Evolutionary conservation across 768 basidiomycete genomes (phyloP), one percentile per base, ranked within the genome.

Genomic region (Amanita phalloides): DNA sequence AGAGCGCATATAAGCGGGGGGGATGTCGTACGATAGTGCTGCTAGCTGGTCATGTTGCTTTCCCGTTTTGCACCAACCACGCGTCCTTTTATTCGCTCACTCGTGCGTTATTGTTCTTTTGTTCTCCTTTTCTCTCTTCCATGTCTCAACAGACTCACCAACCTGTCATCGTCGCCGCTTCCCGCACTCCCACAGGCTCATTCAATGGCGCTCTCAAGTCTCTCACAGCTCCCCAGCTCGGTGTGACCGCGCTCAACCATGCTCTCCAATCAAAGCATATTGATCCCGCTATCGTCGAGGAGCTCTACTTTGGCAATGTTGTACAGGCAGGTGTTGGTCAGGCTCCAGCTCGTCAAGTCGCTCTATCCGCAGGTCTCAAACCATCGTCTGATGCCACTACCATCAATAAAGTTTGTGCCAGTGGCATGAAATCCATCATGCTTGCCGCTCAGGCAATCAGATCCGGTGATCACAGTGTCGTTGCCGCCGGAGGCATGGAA

Each of bases 321-420:
- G 82, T 98, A 51, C 95, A 97, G 70, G 96, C 92, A 2, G 93
- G 93, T 60, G 90, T 94, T 48, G 96, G 96, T 41, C 96, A 99
- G 71, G 88, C 87, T 9, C 96, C 96, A n/a, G 96, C 96, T 48
- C 82, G 96, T 57, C 96, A 99, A 68, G 96, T 94, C 50, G 92
- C 85, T n/a, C 81, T 99, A 53, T 77, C 71, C 51, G 78, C 93
- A n/a, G 96, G 96, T 56, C 73, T 96, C 63, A 81, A 77, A 56
- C 66, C 83, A 8, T 76, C 76, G 52, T 94, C 95, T 25, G 96
- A 99, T 71, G 94, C 95, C 20, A 98, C 96, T 35, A 99, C 96
- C 45, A 84, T 99, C 73, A 99, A 99, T 81, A 99, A 99, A 73
- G 96, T 99, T 66, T 99, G 96, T 68, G 96, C 96, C 4, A 93